Conservation (phyloP, 495 filamentous ascomycete species). For the Podospora comata region DNA sequence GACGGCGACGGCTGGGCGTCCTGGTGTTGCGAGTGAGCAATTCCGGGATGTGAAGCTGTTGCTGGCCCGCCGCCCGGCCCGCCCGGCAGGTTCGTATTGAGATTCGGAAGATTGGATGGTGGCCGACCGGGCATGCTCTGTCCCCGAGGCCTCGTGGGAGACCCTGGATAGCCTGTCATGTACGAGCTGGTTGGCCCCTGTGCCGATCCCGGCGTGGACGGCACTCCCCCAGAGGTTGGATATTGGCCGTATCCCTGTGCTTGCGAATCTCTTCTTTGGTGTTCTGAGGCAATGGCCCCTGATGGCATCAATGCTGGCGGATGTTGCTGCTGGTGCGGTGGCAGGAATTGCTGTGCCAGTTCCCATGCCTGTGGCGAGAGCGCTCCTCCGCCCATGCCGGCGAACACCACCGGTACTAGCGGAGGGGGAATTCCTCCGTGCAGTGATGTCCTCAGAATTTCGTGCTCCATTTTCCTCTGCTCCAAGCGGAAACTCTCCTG, state of each 20-base stretch:
- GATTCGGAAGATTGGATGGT: slow-evolving; percentile 28
- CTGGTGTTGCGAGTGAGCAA: slow-evolving; percentile 36
- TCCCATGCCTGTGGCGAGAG: slow-evolving; percentile 58
- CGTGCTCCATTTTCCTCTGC: slow-evolving; percentile 73
- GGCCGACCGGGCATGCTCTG: slow-evolving; percentile 39
- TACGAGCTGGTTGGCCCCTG: slow-evolving; percentile 38
- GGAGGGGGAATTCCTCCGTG: slow-evolving; percentile 77
- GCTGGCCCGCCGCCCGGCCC: slow-evolving; percentile 22
- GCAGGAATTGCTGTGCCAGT: slow-evolving; percentile 68
- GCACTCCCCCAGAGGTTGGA: slow-evolving; percentile 39
- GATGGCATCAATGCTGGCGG: slow-evolving; percentile 52
- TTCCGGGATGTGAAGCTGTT: slow-evolving; percentile 33
- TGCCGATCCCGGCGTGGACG: slow-evolving; percentile 46
- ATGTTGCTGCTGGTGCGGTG: slow-evolving; percentile 51
- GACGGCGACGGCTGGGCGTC: slow-evolving; percentile 56
- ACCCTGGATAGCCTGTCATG: slow-evolving; percentile 35
- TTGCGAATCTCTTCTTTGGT: slow-evolving; percentile 46
- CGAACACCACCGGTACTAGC: slow-evolving; percentile 86
- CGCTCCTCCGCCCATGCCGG: slow-evolving; percentile 69
- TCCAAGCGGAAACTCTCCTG: slow-evolving; percentile 76
- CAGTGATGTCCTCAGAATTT: slow-evolving; percentile 78
- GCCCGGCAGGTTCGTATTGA: slow-evolving; percentile 35
- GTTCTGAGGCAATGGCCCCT: slow-evolving; percentile 44
- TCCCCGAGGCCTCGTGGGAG: slow-evolving; percentile 42
- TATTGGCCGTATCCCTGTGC: slow-evolving; percentile 42